Base-by-base conservation (phyloP, 768 basidiomycete species). In the Galerina sulciceps region DNA sequence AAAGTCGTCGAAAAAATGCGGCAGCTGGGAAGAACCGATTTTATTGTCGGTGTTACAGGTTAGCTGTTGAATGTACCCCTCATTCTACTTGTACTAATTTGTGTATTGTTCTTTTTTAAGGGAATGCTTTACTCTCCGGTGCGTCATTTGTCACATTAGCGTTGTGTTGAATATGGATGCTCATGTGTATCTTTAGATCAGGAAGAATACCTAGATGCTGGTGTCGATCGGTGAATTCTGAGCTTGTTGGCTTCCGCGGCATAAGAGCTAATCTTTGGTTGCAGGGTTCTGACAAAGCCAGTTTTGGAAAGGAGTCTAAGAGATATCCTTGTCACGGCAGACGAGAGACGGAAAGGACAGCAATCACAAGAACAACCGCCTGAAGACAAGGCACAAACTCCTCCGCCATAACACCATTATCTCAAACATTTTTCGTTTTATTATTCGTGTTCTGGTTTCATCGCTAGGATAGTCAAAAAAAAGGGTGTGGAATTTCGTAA, bases 41-140 rank as follows among this genome's bases (percentile, higher is more conserved):
- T 94, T 66, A 84, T 94, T n/a, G 89, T 93, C 15, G 90, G 90
- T 35, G 87, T 91, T 41, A 91, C 90, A 52, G 90, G 87, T 85
- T 41, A 63, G 78, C 26, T 22, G 55, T 38, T 52, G 17, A 20
- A 23, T 49, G 34, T 45, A 9, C 35, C 10, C 20, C 18, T 10
- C 35, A 23, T 51, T 51, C 20, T 34, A 37, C 3, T 50, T 20
- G n/a, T 51, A 26, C 17, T 53, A 18, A 15, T 22, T 44, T 15
- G 31, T 43, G 14, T 0, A 51, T 23, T 52, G 6, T 23, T 49
- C 18, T 46, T 53, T 43, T 54, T 35, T 45, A 59, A 83, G 85
- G 85, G 8, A 86, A 87, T 65, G 84, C 85, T 8, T 63, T 85
- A 45, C 65, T 82, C 47, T 76, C 70, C 66, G 82, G 81, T 81